Evolutionary conservation across 257 asterid species (phyloP), one percentile per base, ranked within the genome.

Genomic region (Mentha longifolia): DNA sequence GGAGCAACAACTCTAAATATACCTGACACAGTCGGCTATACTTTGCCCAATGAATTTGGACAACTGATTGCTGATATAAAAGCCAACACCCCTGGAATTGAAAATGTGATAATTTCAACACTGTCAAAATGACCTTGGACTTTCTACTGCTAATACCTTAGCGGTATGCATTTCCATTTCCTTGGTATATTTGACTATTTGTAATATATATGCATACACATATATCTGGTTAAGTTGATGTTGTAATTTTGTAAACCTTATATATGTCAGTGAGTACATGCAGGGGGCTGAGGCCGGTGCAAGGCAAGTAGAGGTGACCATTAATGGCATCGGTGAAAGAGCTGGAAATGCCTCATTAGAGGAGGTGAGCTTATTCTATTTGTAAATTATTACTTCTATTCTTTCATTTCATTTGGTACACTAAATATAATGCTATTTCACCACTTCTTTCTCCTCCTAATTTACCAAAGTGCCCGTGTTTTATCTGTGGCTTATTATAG

Each of bases 91-190:
- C 87, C 85, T 35, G 96, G 95, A 70, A 79, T 89, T 72, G 95
- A 85, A 61, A 84, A 88, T 80, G 96, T 88, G 65, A 84, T 89
- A 54, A 88, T 92, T 73, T 92, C 97, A 30, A 92, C 98, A 3
- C 96, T 92, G 97, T 77, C 98, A 92, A 79, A 92, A 92, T 72
- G 98, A 92, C 81, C 92, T 92, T 70, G 98, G 98, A 67, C 97
- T 89, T 78, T 80, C 98, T 52, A 88, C 95, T 16, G 97, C 95
- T 61, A 92, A 92, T 77, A 85, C 95, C 51, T 57, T 92, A 73
- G 90, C 87, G 76, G 98, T 92, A 78, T 79, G 89, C 61, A 72
- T 42, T 58, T 69, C 54, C 22, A 7, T 45, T 4, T 10, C 37
- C 25, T 22, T 67, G 47, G 60, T 12, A 57, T 33, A 6, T 33